phyloP scores from a whole-genome alignment of 257 asterid genomes.

The Ilex asprella region DNA sequence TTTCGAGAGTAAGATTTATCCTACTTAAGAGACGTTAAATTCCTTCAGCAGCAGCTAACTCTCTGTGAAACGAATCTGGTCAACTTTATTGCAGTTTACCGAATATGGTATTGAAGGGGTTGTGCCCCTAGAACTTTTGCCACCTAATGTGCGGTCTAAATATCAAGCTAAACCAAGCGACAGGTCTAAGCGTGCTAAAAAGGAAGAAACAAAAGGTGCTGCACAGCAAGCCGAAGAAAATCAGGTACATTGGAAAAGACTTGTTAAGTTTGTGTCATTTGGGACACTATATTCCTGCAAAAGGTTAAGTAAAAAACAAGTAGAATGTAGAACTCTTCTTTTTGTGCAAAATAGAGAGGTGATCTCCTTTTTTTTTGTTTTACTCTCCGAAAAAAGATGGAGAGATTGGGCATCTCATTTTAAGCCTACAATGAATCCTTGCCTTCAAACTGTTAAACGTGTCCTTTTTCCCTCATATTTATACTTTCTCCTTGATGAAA shows the following conservation, averaged over 20 bases:
- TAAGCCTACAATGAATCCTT: too few species aligned
- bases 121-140: constrained; percentile 84
- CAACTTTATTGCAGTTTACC: constrained; percentile 55
- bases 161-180: constrained; percentile 86
- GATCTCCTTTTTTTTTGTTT: too few species aligned
- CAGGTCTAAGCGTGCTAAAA: constrained; percentile 78
- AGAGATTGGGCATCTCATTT: too few species aligned
- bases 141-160: constrained; percentile 59
- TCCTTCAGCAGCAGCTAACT: not conserved
- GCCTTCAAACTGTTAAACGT: too few species aligned
- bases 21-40: not conserved
- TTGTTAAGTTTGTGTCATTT: too few species aligned
- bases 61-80: not conserved
- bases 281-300: too few species aligned
- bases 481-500: too few species aligned
- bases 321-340: too few species aligned
- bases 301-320: too few species aligned
- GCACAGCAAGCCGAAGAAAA: constrained; percentile 61
- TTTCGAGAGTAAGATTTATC: constrained; percentile 60
- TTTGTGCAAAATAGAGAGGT: too few species aligned
- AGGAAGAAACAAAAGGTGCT: constrained; percentile 66
- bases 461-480: too few species aligned
- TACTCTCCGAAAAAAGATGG: too few species aligned
- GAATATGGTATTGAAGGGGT: constrained; percentile 97
- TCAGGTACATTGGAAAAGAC: constrained; percentile 39